Evolutionary conservation across 192 early-diverging fungal species (phyloP), one percentile per base, ranked within the genome.

Genomic region (Coemansia sp.): DNA sequence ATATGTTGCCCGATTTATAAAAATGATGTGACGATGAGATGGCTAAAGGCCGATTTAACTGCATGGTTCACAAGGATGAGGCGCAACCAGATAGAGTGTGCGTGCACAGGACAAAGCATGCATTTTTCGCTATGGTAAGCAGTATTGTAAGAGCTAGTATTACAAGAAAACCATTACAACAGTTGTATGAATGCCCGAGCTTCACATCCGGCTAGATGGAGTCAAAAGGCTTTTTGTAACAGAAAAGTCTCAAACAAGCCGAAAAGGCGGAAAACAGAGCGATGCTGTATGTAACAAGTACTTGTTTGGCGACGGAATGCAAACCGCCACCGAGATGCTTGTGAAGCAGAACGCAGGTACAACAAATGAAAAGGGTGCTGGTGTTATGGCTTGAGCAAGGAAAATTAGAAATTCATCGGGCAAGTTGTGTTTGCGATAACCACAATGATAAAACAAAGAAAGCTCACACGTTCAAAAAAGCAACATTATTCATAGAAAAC

Each of bases 81-180:
- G 52, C 52, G 52, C 52, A 55, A 30, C 22, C 3, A 29, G 52
- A 30, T 55, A 55, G 52, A 55, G 52, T 55, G 52, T 30, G 6
- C 28, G 7, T 8, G 17, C 6, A 30, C 5, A 55, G 31, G 7
- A 55, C 29, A 30, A 25, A 55, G 52, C 22, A 55, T 55, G 28
- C 25, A 55, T 30, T 55, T 28, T 55, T 55, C 6, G 52, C 28
- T 55, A 55, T 55, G 52, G 52, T 55, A 55, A 55, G 52, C 52
- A 55, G 30, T 25, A 55, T 55, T 14, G 20, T 31, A 55, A 25
- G 22, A 31, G 3, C 6, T 10, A 28, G 52, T 3, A 11, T 12
- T 31, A 55, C 52, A 29, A 29, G 52, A 55, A 6, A 55, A 52
- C 11, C 7, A 29, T 2, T 25, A 28, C 52, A 30, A 55, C 52